Percentiles rank a stretch among this genome's conserved stretches.
phyloP scores from a whole-genome alignment of 1,284 basidiomycete genomes.

The Sutorius eximius region DNA sequence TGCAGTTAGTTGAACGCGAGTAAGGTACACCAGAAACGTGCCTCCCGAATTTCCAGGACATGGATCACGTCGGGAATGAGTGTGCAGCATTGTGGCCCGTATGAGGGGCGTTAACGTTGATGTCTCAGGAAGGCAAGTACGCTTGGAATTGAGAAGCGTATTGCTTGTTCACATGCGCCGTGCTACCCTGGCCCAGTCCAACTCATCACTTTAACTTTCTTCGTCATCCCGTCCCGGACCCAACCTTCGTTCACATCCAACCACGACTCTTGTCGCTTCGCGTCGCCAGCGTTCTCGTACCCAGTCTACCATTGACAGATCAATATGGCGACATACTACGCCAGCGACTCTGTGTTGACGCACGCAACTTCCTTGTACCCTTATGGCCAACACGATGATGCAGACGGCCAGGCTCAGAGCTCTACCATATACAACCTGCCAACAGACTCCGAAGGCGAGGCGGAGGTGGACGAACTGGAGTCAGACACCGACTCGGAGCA shows the following conservation, averaged over 20 bases:
- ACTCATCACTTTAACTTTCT: conserved; percentile 15
- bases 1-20: background rate
- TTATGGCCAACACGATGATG: conserved; percentile 29
- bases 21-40: background rate
- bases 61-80: background rate
- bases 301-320: conserved; percentile 7
- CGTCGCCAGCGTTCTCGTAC: conserved; percentile 9
- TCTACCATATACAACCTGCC: conserved; percentile 34
- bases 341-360: conserved; percentile 28
- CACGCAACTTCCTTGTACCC: conserved; percentile 36
- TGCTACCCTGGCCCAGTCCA: conserved; percentile 23
- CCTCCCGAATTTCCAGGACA: background rate
- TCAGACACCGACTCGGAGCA: conserved; percentile 51
- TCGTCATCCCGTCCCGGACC: conserved; percentile 1
- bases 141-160: conserved; percentile 18
- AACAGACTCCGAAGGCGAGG: conserved; percentile 44
- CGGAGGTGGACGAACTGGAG: conserved; percentile 63
- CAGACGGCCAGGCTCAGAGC: conserved; percentile 23
- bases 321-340: conserved; percentile 35
- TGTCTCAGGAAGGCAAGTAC: conserved; percentile 27
- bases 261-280: conserved; percentile 2
- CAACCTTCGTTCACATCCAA: conserved; percentile 2
- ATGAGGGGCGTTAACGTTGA: background rate
- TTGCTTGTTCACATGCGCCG: conserved; percentile 28
- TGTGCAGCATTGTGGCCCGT: background rate